A percentile compares a stretch with the other conserved stretches of the same genome.
Evolutionary conservation across 768 basidiomycete genomes (phyloP).

Genomic region (Baorangia bicolor): DNA sequence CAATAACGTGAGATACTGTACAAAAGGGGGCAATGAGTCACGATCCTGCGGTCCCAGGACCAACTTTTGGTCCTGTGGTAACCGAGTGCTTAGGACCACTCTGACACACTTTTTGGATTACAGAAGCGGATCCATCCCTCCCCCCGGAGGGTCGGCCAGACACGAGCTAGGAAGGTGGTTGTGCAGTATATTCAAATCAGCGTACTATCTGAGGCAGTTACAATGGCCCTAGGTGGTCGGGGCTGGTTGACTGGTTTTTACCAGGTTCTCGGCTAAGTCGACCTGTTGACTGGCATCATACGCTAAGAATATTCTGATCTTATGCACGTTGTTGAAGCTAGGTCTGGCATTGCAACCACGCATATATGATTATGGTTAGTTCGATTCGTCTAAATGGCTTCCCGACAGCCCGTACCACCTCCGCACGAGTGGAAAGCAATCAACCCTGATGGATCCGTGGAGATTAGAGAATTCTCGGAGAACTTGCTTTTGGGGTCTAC

Average conservation of each 20-base stretch:
- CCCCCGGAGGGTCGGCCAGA: conserved; percentile 43
- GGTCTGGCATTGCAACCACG: not conserved
- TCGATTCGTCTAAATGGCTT: not conserved
- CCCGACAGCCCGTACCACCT: not conserved
- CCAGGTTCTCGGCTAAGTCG: too few species aligned
- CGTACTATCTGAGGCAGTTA: too few species aligned
- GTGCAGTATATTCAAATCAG: too few species aligned
- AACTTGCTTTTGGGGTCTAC: not conserved
- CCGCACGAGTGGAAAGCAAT: not conserved
- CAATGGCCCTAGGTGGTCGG: too few species aligned
- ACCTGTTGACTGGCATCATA: too few species aligned
- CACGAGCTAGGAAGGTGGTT: conserved; percentile 16
- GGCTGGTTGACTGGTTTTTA: too few species aligned
- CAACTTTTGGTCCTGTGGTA: too few species aligned
- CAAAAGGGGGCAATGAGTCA: too few species aligned
- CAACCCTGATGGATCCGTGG: not conserved
- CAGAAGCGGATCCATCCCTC: conserved; percentile 68
- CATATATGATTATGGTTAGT: not conserved
- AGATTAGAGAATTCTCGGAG: not conserved
- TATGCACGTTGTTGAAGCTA: not conserved
- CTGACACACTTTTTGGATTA: too few species aligned
- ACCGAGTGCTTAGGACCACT: too few species aligned
- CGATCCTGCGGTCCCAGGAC: too few species aligned
- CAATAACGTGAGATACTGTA: too few species aligned
- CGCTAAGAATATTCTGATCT: not conserved